Evolutionary conservation across 495 filamentous ascomycete genomes (phyloP).

Genomic region (Astrothelium subdiscretum): DNA sequence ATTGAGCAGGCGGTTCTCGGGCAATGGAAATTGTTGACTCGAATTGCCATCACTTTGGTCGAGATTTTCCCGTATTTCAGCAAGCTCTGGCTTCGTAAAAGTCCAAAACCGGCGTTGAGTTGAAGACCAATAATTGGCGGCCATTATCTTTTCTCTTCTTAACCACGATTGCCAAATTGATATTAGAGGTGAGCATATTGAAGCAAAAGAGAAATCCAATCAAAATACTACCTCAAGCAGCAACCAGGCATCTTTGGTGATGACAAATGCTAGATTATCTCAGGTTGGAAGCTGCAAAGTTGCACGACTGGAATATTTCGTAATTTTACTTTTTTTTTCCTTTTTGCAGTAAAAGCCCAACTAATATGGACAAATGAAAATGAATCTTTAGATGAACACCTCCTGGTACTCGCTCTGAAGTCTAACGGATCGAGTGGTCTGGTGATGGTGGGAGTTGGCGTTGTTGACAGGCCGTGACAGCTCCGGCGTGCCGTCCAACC

Average conservation of each 20-base stretch:
- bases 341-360: too few species aligned
- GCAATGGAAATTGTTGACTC: conserved; percentile 63
- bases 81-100: conserved; percentile 68
- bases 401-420: too few species aligned
- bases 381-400: too few species aligned
- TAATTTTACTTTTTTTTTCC: too few species aligned
- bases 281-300: too few species aligned
- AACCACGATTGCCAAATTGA: background rate
- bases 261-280: too few species aligned
- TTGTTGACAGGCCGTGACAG: too few species aligned
- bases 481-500: background rate
- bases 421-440: too few species aligned
- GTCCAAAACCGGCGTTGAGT: conserved; percentile 85
- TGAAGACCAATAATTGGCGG: conserved; percentile 94
- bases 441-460: too few species aligned
- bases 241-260: background rate
- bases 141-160: conserved; percentile 44
- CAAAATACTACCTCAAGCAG: background rate
- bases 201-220: background rate
- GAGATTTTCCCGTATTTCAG: conserved; percentile 57
- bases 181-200: background rate
- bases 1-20: conserved; percentile 68
- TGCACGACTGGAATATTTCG: too few species aligned
- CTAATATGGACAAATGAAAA: too few species aligned
- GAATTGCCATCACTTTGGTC: conserved; percentile 52